Base-by-base conservation (phyloP, 352 stramenopile genomes). In the Phytophthora idaei region DNA sequence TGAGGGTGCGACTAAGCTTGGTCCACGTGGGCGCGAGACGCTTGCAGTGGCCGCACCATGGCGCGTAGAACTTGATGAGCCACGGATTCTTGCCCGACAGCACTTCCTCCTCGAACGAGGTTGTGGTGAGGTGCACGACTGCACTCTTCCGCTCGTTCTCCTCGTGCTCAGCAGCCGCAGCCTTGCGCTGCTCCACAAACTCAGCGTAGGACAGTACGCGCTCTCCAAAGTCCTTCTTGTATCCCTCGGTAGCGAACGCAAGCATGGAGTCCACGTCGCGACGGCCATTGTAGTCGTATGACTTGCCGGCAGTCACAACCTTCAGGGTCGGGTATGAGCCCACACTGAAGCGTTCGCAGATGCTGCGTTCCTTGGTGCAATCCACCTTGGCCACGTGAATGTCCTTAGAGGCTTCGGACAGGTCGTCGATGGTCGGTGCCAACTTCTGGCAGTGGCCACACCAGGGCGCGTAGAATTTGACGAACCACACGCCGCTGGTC, bases 381-480 rank as follows among this genome's bases (percentile, higher is more conserved):
- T 95, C 87, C 32, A 95, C 79, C 29, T 90, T 93, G 29, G 67
- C 87, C 32, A 95, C 71, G 57, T 67, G 71, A 51, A 88, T 73
- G 37, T 80, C 71, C 74, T 78, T 34, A n/a, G 46, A 57, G 8
- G 28, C 55, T 34, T 72, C 57, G 14, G 85, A 71, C 49, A 94
- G 58, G 59, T 83, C 68, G 45, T 90, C 80, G 61, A 90, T 87
- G 17, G 82, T 63, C 0, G 83, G 83, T 31, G 84, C 82, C 44
- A 95, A 71, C 49, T 89, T 88, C 79, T 95, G 89, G 73, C 87
- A 95, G 67, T 95, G 87, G 17, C 82, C 78, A 62, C 87, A 95
- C 87, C 87, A 95, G 9, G 87, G 87, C 37, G 87, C 85, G 67
- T 93, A 95, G 69, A 95, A 95, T 71, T 95, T 91, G 70, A 93